Evolutionary conservation across 2,329 filamentous ascomycete species (phyloP).

Genomic region (Exophiala sp.): DNA sequence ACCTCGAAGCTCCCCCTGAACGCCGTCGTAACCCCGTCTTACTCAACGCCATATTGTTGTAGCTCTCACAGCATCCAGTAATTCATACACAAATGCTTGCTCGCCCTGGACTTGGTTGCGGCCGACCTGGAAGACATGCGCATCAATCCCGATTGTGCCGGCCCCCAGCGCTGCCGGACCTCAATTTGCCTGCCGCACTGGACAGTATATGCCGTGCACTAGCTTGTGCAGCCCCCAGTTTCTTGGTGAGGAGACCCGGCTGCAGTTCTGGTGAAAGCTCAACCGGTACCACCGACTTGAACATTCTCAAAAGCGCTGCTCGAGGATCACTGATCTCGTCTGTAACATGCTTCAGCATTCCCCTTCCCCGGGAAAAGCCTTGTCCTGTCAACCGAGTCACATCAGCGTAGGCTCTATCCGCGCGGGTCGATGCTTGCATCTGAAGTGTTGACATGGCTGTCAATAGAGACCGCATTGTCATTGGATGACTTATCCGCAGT

Average conservation of each 20-base stretch:
- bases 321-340: neutral
- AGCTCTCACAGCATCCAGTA: neutral
- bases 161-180: neutral
- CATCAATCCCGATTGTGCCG: no score
- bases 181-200: constrained; percentile 7
- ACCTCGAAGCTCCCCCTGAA: neutral
- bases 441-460: neutral
- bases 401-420: neutral
- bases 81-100: neutral
- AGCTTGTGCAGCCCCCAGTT: constrained; percentile 16
- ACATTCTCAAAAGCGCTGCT: neutral
- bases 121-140: neutral
- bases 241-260: constrained; percentile 3
- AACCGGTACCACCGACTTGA: neutral
- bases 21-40: neutral
- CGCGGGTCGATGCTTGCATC: neutral
- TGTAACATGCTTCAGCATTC: neutral
- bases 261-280: neutral
- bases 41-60: neutral
- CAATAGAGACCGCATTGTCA: neutral
- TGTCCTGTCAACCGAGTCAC: neutral
- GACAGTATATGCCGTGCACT: constrained; percentile 18
- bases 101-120: neutral
- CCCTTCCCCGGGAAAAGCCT: neutral
- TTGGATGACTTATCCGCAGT: neutral